Base-by-base conservation (phyloP, 2,329 filamentous ascomycete species). In the Chaetomium strumarium region DNA sequence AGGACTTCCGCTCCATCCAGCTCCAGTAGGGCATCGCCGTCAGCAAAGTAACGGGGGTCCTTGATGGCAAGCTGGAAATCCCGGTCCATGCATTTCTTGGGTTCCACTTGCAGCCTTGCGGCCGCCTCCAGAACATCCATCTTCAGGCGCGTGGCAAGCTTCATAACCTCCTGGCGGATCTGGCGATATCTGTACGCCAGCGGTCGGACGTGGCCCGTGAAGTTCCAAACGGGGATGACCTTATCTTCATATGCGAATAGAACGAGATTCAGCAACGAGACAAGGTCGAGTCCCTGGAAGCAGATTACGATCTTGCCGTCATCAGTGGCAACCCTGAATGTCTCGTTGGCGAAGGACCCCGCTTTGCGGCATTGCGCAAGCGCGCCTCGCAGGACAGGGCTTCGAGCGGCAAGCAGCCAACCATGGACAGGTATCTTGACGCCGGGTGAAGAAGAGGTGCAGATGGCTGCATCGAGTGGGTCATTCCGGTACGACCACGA, bases 81-180 rank as follows among this genome's bases (percentile, higher is more conserved):
- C 40, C 72, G 64, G 59, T 86, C 76, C 62, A 96, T 71, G 14
- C 78, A 83, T 45, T 72, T 76, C 52, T 80, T 75, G 0, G 88
- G 80, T 34, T 78, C 75, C 5, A 79, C 79, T 78, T 95, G 90
- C 34, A 89, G 72, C 44, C 90, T 83, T 0, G 87, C 87, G 16
- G 89, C 85, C 39, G 83, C 78, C 69, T 96, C 91, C 4, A 97
- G 74, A 31, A 79, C 81, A 14, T 71, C 68, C 67, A 97, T 76
- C 13, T 85, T 81, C 1, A 97, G 75, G 51, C 79, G 79, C 1
- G 80, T 80, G 10, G 88, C 86, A n/a, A 91, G 62, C 58, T 84
- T 92, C 85, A 96, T 93, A n/a, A 97, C 72, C 64, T 97, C 92
- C 0, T 75, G 78, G 17, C 92, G 84, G 16, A 95, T 78, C 62